These are phyloP conservation scores for Halophytophthora batemanensis DNA, from an alignment of 352 stramenopile genomes.

Conservation along the genomic window DNA sequence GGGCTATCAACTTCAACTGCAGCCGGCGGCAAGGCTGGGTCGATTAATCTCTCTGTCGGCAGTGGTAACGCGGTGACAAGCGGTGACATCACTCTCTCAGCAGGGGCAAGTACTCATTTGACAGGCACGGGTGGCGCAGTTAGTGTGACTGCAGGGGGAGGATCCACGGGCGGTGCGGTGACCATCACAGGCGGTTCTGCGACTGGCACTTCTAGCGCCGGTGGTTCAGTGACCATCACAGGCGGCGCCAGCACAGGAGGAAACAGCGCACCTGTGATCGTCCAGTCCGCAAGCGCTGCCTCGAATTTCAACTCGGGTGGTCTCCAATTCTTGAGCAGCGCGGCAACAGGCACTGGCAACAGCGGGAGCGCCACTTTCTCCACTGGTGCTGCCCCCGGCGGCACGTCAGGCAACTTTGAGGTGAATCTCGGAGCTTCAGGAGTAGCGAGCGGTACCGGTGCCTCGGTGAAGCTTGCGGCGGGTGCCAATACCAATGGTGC, in stretches of 20 bases:
- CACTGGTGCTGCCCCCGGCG: constrained; percentile 26
- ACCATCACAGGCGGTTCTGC: constrained; percentile 28
- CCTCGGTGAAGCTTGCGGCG: constrained; percentile 32
- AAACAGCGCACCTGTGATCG: constrained; percentile 25
- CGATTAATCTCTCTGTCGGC: constrained; percentile 22
- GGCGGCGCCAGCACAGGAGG: constrained; percentile 24
- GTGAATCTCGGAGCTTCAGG: constrained; percentile 37
- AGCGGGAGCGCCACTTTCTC: constrained; percentile 36
- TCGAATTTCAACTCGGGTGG: constrained; percentile 24
- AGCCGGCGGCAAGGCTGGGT: constrained; percentile 17
- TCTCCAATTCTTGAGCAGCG: constrained; percentile 28
- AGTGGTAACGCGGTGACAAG: constrained; percentile 9
- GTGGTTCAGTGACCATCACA: constrained; percentile 20
- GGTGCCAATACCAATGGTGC: constrained; percentile 28
- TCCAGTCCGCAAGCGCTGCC: constrained; percentile 22
- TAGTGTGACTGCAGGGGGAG: constrained; percentile 11
- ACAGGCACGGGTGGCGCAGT: constrained; percentile 18
- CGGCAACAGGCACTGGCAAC: constrained; percentile 24
- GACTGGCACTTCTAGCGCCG: constrained; percentile 2
- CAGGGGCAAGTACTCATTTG: constrained; percentile 16
- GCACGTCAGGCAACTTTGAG: constrained; percentile 31
- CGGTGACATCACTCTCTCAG: constrained; percentile 17
- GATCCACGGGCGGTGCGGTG: constrained; percentile 27
- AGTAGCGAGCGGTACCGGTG: constrained; percentile 15
- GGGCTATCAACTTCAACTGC: constrained; percentile 18